Evolutionary conservation across 78 protist genomes (phyloP).

Genomic region (Guillardia theta): DNA sequence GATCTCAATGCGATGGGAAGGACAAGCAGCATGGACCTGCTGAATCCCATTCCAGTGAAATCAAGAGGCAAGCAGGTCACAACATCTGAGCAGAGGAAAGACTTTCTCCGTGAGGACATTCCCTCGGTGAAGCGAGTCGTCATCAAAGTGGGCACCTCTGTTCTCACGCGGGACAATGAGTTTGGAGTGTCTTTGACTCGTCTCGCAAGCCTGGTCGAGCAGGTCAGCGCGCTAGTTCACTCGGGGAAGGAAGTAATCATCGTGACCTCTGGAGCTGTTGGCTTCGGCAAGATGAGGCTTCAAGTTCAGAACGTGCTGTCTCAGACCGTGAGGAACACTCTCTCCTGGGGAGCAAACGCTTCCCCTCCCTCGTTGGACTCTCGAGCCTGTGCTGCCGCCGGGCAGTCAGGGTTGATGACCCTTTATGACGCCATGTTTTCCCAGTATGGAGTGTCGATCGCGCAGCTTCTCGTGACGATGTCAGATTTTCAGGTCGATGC

Average conservation of each 20-base stretch:
- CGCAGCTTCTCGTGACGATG: constrained; percentile 29
- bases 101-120: no score
- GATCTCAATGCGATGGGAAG: no score
- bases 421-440: constrained; percentile 36
- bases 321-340: neutral
- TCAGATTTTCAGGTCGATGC: constrained; percentile 19
- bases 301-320: neutral
- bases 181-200: constrained; percentile 4
- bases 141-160: neutral
- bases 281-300: constrained; percentile 27
- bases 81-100: no score
- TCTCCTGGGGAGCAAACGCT: neutral
- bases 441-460: constrained; percentile 33
- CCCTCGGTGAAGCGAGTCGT: neutral
- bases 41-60: no score
- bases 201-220: constrained; percentile 27
- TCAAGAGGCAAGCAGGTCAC: no score
- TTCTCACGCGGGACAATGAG: constrained; percentile 15
- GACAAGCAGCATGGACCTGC: no score
- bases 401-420: constrained; percentile 16
- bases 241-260: neutral
- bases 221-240: constrained; percentile 26
- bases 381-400: constrained; percentile 12
- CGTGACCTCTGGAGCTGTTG: constrained; percentile 39
- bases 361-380: neutral